Percentiles rank a stretch among this genome's conserved stretches.
Conservation (phyloP, 208 protist genomes). For the Leishmania gerbilli region DNA sequence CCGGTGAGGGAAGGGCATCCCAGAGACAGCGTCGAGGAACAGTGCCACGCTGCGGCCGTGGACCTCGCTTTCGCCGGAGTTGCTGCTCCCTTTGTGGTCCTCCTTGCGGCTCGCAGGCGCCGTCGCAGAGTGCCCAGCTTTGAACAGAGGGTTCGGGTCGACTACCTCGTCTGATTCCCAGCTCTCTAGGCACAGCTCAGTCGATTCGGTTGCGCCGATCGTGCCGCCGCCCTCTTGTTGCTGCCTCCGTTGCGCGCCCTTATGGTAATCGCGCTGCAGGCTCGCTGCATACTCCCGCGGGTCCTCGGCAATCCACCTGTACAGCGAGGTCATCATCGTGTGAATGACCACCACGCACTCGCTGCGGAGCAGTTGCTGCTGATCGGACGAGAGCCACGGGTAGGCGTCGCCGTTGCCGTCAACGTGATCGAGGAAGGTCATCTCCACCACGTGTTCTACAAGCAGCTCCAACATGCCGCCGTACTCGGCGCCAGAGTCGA, state of each 20-base stretch:
- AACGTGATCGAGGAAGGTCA: slow-evolving; percentile 58
- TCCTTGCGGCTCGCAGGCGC: not conserved
- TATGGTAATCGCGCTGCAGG: slow-evolving; percentile 7
- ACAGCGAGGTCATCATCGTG: slow-evolving; percentile 60
- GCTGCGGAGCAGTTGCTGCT: slow-evolving; percentile 76
- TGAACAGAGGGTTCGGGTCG: not conserved
- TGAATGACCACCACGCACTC: slow-evolving; percentile 70
- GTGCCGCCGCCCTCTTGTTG: slow-evolving; percentile 6
- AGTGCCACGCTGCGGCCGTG: slow-evolving; percentile 13
- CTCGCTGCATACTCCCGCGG: slow-evolving; percentile 53
- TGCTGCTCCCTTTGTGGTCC: slow-evolving; percentile 8
- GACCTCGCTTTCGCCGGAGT: not conserved
- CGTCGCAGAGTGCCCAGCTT: not conserved
- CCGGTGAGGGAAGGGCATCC: slow-evolving; percentile 20
- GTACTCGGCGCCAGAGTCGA: slow-evolving; percentile 68
- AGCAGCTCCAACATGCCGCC: slow-evolving; percentile 82
- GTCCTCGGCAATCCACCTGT: slow-evolving; percentile 80
- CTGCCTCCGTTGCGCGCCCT: slow-evolving; percentile 9
- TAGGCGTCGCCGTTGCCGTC: slow-evolving; percentile 37
- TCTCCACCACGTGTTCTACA: slow-evolving; percentile 70
- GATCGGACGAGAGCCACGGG: slow-evolving; percentile 67
- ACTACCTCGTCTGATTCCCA: slow-evolving; percentile 26
- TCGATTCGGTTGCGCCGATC: slow-evolving; percentile 16
- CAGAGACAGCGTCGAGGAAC: slow-evolving; percentile 5
- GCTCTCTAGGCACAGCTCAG: slow-evolving; percentile 47